Evolutionary conservation across 495 filamentous ascomycete species (phyloP), one percentile per base, ranked within the genome.

Genomic region (Daldinia bambusicola): DNA sequence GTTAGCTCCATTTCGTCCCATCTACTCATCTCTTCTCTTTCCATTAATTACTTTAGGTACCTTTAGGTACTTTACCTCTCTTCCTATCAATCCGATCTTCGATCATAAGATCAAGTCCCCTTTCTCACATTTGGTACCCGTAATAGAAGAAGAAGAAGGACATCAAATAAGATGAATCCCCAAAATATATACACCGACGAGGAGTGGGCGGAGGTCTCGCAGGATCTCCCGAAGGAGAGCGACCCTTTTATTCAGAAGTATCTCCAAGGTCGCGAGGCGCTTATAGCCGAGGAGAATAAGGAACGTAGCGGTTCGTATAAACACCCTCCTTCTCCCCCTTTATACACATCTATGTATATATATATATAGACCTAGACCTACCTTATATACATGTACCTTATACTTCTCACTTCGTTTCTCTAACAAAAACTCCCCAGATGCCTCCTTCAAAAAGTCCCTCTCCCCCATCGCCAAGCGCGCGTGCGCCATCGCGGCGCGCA

Each of bases 171-270:
- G 37, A 67, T 67, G 70, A 63, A 55, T 63, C 13, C 50, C 13
- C 38, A 36, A 20, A 62, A 5, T 22, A 12, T 65, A 14, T 76
- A 81, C 36, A 77, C 78, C n/a, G 85, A 89, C 31, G 77, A 84
- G n/a, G 83, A 86, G 55, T 91, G 85, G 85, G 81, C 74, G 50
- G 81, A 86, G 53, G 67, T 86, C 32, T 75, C 78, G 5, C 72
- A 84, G 43, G 88, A 84, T 12, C 68, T 92, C 0, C 89, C 89
- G 0, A 67, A 76, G 6, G 74, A 82, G 13, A 80, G 82, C 7
- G 92, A 96, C 69, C 87, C 89, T 0, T 92, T 97, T 75, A 87
- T 97, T 45, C 89, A 91, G 61, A 87, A 92, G 66, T 97, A 96
- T 74, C 83, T 95, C 34, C 76, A 86, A 55, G 90, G 91, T 9